Percentiles rank a stretch among this genome's conserved stretches.
Evolutionary conservation across 2,329 filamentous ascomycete species (phyloP).

Genomic region (Cryphonectria nitschkei): DNA sequence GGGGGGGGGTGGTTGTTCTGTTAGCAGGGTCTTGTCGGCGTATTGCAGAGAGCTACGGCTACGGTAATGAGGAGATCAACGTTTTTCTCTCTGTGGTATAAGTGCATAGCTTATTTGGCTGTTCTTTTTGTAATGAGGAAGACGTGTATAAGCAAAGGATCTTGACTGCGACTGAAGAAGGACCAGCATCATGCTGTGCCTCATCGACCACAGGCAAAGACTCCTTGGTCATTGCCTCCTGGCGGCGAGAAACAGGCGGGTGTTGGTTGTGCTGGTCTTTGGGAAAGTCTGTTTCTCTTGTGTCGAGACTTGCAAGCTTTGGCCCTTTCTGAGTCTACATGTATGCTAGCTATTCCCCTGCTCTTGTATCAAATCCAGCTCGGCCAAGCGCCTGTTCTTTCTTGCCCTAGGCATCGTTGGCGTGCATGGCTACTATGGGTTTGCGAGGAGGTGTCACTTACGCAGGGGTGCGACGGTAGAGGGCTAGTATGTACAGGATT

Average conservation of each 20-base stretch:
- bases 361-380: neutral
- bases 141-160: too few species aligned
- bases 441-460: too few species aligned
- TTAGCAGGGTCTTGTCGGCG: neutral
- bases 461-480: too few species aligned
- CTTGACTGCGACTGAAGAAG: too few species aligned
- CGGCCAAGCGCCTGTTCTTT: neutral
- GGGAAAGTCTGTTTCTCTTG: neutral
- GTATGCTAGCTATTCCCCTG: neutral
- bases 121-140: too few species aligned
- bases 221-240: too few species aligned
- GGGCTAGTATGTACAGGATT: too few species aligned
- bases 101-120: neutral
- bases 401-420: neutral
- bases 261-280: too few species aligned
- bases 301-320: neutral
- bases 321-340: neutral
- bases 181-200: too few species aligned
- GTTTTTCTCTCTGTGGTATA: neutral
- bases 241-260: too few species aligned
- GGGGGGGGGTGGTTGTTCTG: neutral
- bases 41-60: neutral
- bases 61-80: neutral
- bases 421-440: too few species aligned
- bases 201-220: too few species aligned